Evolutionary conservation across 768 basidiomycete genomes (phyloP), one percentile per base, ranked within the genome.

Genomic region (Hemileccinum rubropunctum): DNA sequence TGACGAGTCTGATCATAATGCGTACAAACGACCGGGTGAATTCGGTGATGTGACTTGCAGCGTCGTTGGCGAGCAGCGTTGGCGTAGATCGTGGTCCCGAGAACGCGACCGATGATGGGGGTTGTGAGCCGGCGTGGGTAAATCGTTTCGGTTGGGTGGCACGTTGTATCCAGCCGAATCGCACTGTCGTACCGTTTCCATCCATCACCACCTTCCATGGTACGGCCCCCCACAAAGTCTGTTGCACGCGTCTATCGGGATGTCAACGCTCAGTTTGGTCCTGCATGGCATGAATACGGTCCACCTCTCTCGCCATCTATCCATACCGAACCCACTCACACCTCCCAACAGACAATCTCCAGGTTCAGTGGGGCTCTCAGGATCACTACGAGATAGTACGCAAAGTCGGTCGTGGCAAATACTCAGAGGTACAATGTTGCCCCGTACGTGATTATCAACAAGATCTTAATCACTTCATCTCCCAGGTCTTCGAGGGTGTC

Each of bases 331-430:
- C 36, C 26, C 35, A 12, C 61, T 66, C 15, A 64, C 38, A 23
- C 56, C 44, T 51, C 54, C 42, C 57, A 56, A 52, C 64, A 92
- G 91, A 98, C 77, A 95, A 94, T 69, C 79, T 98, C 12, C 91
- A 93, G 71, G 89, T 98, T n/a, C 90, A 94, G 60, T 98, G 94
- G 94, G 94, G 94, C 46, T 81, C 87, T 6, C 94, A 98, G 73
- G 94, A 97, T 72, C 91, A 95, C 70, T 98, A 98, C 63, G 94
- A 98, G 73, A 95, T 98, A 66, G 92, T 98, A 30, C 79, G 94
- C 50, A 98, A 98, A 73, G 94, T 98, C 8, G 94, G 94, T 20
- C 74, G 94, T 54, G 94, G 94, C 53, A 98, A 98, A 68, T 95
- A 95, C 66, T 93, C 91, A 37, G 94, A 95, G 81, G 93, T 91